These are phyloP conservation scores for Aspergillus terreus DNA, from an alignment of 2,329 filamentous ascomycete genomes.

Conservation along the genomic window DNA sequence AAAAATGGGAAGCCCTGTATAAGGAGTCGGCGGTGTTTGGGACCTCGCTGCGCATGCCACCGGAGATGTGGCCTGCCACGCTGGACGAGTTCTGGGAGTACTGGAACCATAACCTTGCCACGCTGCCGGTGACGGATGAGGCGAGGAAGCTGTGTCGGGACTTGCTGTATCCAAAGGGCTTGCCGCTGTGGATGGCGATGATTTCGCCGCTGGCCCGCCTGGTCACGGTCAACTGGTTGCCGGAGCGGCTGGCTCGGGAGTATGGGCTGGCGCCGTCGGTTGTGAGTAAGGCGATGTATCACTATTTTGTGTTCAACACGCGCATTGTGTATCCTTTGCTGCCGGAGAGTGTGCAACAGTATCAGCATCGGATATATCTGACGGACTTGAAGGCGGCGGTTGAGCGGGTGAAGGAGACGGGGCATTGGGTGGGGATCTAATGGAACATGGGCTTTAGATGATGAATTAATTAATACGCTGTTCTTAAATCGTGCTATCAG, in stretches of 20 bases:
- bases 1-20: constrained; percentile 10
- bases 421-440: constrained; percentile 9
- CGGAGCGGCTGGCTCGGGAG: constrained; percentile 8
- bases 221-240: constrained; percentile 7
- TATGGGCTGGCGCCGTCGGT: constrained; percentile 12
- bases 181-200: constrained; percentile 6
- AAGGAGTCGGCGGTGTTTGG: constrained; percentile 14
- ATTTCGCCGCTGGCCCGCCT: constrained; percentile 2
- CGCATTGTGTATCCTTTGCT: constrained; percentile 8
- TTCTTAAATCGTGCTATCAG: no score
- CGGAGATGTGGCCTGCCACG: constrained; percentile 26
- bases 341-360: constrained; percentile 3
- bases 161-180: constrained; percentile 12
- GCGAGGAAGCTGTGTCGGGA: constrained; percentile 18
- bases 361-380: constrained; percentile 9
- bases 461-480: no score
- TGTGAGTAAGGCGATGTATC: constrained; percentile 4
- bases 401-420: constrained; percentile 9
- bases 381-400: constrained; percentile 13
- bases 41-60: constrained; percentile 18
- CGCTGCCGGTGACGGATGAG: constrained; percentile 24
- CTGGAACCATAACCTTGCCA: constrained; percentile 25
- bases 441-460: no score
- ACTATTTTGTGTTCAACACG: constrained; percentile 7
- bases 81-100: constrained; percentile 26